phyloP scores from a whole-genome alignment of 495 filamentous ascomycete genomes.

The Penicillium crystallinum region DNA sequence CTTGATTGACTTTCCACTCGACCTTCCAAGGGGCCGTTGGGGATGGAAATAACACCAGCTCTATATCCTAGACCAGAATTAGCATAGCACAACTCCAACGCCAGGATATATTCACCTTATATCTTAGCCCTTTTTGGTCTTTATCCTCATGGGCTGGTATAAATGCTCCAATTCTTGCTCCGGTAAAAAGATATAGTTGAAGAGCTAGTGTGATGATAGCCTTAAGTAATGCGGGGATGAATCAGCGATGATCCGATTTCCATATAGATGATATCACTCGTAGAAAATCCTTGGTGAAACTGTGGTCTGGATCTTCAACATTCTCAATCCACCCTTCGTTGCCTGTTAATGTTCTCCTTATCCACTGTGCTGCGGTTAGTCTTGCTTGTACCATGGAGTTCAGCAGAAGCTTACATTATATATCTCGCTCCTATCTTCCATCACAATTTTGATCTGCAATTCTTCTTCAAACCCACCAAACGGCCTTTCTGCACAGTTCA shows the following conservation, averaged over 20 bases:
- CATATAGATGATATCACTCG: slow-evolving; percentile 15
- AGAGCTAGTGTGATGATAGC: slow-evolving; percentile 15
- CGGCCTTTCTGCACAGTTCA: slow-evolving; percentile 11
- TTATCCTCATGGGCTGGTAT: slow-evolving; percentile 13
- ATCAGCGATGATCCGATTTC: slow-evolving; percentile 8
- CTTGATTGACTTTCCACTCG: slow-evolving; percentile 2
- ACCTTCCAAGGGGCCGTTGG: slow-evolving; percentile 8
- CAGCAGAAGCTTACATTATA: slow-evolving; percentile 5
- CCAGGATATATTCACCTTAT: slow-evolving; percentile 4
- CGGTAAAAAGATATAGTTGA: slow-evolving; percentile 14
- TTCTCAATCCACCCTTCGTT: slow-evolving; percentile 12
- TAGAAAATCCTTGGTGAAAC: slow-evolving; percentile 20
- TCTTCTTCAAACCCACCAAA: slow-evolving; percentile 18
- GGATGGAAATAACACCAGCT: slow-evolving; percentile 11
- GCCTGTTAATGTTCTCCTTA: slow-evolving; percentile 15
- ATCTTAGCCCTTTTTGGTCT: slow-evolving; percentile 12
- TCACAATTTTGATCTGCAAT: slow-evolving; percentile 9
- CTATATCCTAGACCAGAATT: slow-evolving; percentile 7
- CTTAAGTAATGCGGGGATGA: slow-evolving; percentile 18
- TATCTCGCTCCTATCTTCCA: slow-evolving; percentile 14
- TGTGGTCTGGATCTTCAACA: slow-evolving; percentile 12
- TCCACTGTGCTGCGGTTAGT: slow-evolving; percentile 13
- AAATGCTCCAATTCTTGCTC: slow-evolving; percentile 20
- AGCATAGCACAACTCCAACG: not conserved
- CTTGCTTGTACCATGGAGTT: not conserved